Evolutionary conservation across 2,329 filamentous ascomycete genomes (phyloP).

Genomic region (Hypoxylon sp.): DNA sequence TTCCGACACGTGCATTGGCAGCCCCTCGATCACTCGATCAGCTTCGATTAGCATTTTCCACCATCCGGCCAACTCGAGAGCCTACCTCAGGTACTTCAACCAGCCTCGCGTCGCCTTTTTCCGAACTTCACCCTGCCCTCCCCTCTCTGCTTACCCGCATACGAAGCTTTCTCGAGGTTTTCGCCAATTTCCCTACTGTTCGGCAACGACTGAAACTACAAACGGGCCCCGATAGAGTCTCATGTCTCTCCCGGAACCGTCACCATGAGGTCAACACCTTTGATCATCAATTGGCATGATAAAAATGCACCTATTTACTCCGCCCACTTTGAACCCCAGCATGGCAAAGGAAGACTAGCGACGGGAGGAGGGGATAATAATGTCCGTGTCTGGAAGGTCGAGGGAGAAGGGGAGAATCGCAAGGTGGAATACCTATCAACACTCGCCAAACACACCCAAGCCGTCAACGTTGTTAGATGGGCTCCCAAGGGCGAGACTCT

Average conservation of each 20-base stretch:
- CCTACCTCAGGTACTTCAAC: slow-evolving; percentile 11
- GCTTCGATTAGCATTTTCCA: slow-evolving; percentile 12
- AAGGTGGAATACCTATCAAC: slow-evolving; percentile 94
- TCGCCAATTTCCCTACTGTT: slow-evolving; percentile 1
- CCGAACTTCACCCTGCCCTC: neutral
- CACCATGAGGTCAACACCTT: slow-evolving; percentile 92
- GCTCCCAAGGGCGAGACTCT: slow-evolving; percentile 93
- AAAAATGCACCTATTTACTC: slow-evolving; percentile 98
- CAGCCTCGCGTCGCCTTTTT: slow-evolving; percentile 23
- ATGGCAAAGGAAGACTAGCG: slow-evolving; percentile 89
- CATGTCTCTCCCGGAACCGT: slow-evolving; percentile 45
- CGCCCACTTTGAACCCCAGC: slow-evolving; percentile 91
- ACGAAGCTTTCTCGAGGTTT: slow-evolving; percentile 1
- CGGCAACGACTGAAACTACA: slow-evolving; percentile 11
- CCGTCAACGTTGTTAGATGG: slow-evolving; percentile 98
- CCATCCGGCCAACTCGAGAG: slow-evolving; percentile 14
- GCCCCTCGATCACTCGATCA: slow-evolving; percentile 10
- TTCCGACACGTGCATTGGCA: slow-evolving; percentile 5
- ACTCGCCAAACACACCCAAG: slow-evolving; percentile 92
- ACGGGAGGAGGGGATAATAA: slow-evolving; percentile 97
- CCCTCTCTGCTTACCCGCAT: neutral
- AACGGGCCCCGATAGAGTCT: slow-evolving; percentile 18
- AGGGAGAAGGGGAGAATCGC: slow-evolving; percentile 84
- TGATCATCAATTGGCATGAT: slow-evolving; percentile 99
- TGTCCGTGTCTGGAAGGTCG: slow-evolving; percentile 92